Percentiles rank a stretch among this genome's conserved stretches.
These are phyloP conservation scores for Cynanchum wilfordii DNA, from an alignment of 257 asterid genomes.

Conservation along the genomic window DNA sequence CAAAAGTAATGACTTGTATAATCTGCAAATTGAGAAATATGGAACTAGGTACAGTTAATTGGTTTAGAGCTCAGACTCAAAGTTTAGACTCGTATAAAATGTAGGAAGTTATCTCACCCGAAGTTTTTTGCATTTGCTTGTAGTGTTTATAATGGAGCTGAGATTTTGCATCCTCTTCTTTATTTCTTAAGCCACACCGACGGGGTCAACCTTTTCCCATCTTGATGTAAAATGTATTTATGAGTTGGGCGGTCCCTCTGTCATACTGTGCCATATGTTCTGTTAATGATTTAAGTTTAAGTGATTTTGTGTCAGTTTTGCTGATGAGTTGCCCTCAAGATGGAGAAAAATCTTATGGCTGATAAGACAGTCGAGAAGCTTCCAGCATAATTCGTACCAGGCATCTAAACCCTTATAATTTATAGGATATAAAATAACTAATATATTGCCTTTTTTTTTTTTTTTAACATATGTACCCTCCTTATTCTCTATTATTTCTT, in stretches of 20 bases:
- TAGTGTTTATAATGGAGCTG: constrained; percentile 6
- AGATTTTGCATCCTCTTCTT: background rate
- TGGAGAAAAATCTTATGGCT: background rate
- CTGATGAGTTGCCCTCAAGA: background rate
- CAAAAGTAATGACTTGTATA: background rate
- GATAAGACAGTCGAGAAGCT: background rate
- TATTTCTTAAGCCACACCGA: constrained; percentile 4
- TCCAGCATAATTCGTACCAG: no score
- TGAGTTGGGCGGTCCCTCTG: constrained; percentile 1
- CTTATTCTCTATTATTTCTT: no score
- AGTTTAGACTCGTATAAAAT: background rate
- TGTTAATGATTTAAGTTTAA: background rate
- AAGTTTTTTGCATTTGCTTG: background rate
- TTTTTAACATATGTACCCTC: no score
- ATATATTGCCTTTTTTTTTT: no score
- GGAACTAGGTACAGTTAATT: background rate
- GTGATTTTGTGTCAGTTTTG: background rate
- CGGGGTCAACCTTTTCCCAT: constrained; percentile 12
- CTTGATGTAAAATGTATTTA: background rate
- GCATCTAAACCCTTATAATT: background rate
- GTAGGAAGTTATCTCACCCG: background rate
- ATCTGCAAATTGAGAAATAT: constrained; percentile 4
- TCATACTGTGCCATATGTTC: background rate
- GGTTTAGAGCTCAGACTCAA: background rate
- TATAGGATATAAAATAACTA: no score